These are phyloP conservation scores for Penicillium coffeae DNA, from an alignment of 495 filamentous ascomycete genomes.

Conservation along the genomic window DNA sequence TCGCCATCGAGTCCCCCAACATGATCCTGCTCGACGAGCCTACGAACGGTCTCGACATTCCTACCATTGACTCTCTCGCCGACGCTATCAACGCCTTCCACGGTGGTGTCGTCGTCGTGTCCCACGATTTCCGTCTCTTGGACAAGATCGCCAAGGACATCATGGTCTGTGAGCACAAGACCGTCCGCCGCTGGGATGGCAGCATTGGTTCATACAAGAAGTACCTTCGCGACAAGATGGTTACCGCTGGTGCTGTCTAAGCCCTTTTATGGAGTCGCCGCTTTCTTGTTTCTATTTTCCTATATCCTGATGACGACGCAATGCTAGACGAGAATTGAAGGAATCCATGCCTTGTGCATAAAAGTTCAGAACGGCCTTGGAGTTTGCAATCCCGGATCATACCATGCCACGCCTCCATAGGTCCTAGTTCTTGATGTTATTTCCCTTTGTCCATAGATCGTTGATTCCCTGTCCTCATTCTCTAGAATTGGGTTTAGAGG, in stretches of 20 bases:
- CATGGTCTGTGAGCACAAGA: conserved; percentile 96
- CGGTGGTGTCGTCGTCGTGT: conserved; percentile 96
- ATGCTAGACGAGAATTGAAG: conserved; percentile 43
- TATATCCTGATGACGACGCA: conserved; percentile 35
- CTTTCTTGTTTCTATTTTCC: conserved; percentile 8
- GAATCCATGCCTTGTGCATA: conserved; percentile 21
- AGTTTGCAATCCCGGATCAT: not conserved
- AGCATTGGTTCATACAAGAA: conserved; percentile 95
- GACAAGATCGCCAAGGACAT: conserved; percentile 99
- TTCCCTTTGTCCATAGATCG: conserved; percentile 19
- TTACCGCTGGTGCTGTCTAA: conserved; percentile 48
- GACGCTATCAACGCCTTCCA: conserved; percentile 96
- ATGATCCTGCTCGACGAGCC: conserved; percentile 98
- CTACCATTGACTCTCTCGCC: conserved; percentile 94
- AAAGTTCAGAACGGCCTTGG: conserved; percentile 19
- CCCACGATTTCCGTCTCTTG: conserved; percentile 96
- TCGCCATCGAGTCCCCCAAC: conserved; percentile 95
- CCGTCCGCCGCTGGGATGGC: conserved; percentile 84
- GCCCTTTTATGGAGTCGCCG: conserved; percentile 4
- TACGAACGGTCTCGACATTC: conserved; percentile 99
- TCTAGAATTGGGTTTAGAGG: conserved; percentile 7
- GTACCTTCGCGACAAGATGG: conserved; percentile 97
- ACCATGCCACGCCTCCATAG: not conserved
- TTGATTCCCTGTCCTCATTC: conserved; percentile 4
- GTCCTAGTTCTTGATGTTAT: conserved; percentile 2